Evolutionary conservation across 78 protist species (phyloP).

Genomic region (Paulinella micropora): DNA sequence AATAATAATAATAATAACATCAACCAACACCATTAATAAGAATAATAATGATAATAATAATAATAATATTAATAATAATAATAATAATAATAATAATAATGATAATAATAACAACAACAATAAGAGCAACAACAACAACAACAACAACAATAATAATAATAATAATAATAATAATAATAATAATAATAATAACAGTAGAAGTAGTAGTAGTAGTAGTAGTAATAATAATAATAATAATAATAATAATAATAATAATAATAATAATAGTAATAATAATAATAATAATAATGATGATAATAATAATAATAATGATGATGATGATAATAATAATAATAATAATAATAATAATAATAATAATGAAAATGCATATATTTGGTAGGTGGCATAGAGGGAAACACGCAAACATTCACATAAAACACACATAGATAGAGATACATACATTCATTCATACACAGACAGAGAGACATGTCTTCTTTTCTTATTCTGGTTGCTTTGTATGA

Average conservation of each 20-base stretch:
- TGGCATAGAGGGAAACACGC: too few relatives aligned
- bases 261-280: neutral
- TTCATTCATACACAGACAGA: too few relatives aligned
- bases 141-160: too few relatives aligned
- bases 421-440: too few relatives aligned
- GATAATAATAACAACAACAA: too few relatives aligned
- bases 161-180: neutral
- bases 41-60: too few relatives aligned
- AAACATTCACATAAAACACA: too few relatives aligned
- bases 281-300: neutral
- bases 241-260: neutral
- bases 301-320: slow-evolving; percentile 1
- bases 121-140: too few relatives aligned
- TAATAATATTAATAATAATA: neutral
- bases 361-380: slow-evolving; percentile 19
- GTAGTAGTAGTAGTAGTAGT: neutral
- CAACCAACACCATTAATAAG: too few relatives aligned
- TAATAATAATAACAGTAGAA: neutral
- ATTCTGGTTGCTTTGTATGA: too few relatives aligned
- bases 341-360: neutral
- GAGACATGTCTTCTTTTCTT: too few relatives aligned
- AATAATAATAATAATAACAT: too few relatives aligned
- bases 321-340: slow-evolving; percentile 8
- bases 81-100: neutral
- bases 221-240: neutral